These are phyloP conservation scores for Aurantiochytrium sp. DNA, from an alignment of 108 stramenopile species.

Conservation along the genomic window DNA sequence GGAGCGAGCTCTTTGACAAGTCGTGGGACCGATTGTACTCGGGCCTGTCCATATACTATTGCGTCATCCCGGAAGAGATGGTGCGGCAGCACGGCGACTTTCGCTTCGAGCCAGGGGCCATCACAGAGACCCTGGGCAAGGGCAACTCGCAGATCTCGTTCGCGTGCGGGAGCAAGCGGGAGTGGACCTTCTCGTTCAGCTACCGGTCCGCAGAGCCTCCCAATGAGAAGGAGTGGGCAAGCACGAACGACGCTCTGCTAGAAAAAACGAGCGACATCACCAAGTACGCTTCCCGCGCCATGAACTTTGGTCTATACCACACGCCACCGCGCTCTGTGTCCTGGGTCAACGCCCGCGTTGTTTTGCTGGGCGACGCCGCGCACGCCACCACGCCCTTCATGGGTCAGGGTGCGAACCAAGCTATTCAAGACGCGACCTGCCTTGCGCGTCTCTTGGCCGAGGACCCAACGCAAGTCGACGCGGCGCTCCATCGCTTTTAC, in stretches of 20 bases:
- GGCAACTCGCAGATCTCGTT: not conserved
- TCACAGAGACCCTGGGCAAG: not conserved
- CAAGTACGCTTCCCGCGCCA: slow-evolving; percentile 40
- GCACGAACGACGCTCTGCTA: slow-evolving; percentile 26
- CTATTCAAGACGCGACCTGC: slow-evolving; percentile 71
- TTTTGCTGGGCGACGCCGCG: slow-evolving; percentile 79
- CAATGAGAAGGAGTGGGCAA: not conserved
- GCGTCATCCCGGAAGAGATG: not conserved
- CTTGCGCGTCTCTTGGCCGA: not conserved
- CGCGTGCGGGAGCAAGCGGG: not conserved
- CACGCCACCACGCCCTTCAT: slow-evolving; percentile 93
- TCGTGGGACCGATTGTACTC: not conserved
- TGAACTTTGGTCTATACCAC: slow-evolving; percentile 46
- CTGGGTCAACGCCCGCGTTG: slow-evolving; percentile 40
- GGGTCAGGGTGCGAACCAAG: slow-evolving; percentile 94
- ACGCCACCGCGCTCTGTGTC: slow-evolving; percentile 35
- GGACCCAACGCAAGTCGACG: not conserved
- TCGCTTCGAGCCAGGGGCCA: not conserved
- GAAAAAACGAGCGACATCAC: slow-evolving; percentile 32
- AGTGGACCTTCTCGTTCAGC: not conserved
- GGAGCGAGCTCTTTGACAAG: slow-evolving; percentile 12
- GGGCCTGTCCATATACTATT: not conserved
- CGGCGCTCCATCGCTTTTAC: not conserved
- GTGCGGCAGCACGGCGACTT: not conserved
- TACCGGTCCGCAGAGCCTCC: not conserved